Evolutionary conservation across 352 stramenopile genomes (phyloP), one percentile per base, ranked within the genome.

Genomic region (Globisporangium barbulae): DNA sequence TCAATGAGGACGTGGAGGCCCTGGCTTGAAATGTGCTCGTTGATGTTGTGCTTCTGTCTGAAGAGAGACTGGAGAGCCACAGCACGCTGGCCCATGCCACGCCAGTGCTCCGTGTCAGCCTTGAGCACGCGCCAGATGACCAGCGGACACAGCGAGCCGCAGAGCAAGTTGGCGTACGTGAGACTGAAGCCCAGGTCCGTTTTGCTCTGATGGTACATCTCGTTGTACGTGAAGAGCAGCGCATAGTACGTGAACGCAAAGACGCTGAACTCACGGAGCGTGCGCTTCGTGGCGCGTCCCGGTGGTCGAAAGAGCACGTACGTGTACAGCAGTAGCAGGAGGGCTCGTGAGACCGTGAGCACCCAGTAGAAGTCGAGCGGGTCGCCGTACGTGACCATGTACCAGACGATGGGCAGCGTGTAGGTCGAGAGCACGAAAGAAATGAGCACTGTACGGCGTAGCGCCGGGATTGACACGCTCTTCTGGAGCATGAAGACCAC

Each of bases 1-100:
- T 88, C 77, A 42, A 88, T 87, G 56, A 89, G 69, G 42, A 89
- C 72, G 39, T 89, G 80, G 9, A 89, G 72, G 1, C 79, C 78
- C 19, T 85, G 72, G 3, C 78, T 83, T 17, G 78, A 89, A 2
- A 86, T 68, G 12, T 67, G 67, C 41, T 85, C 76, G 12, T 76
- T 39, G 13, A 84, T 58, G 10, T 65, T 66, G 57, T 78, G 64
- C 37, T 73, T 68, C 28, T 74, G 60, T 8, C 62, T 55, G 53
- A 72, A 75, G 5, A 77, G 45, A 1, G 35, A 71, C 54, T 85
- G 74, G 0, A 80, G 57, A 13, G 59, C 50, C 12, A 62, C 68
- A 28, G 67, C 78, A 37, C 59, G 63, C 52, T 58, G 72, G 53
- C 72, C 68, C 35, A 85, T 71, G 39, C 76, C 76, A 5, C 78